Conservation (phyloP, 2,329 filamentous ascomycete genomes). For the Botrytis byssoidea region DNA sequence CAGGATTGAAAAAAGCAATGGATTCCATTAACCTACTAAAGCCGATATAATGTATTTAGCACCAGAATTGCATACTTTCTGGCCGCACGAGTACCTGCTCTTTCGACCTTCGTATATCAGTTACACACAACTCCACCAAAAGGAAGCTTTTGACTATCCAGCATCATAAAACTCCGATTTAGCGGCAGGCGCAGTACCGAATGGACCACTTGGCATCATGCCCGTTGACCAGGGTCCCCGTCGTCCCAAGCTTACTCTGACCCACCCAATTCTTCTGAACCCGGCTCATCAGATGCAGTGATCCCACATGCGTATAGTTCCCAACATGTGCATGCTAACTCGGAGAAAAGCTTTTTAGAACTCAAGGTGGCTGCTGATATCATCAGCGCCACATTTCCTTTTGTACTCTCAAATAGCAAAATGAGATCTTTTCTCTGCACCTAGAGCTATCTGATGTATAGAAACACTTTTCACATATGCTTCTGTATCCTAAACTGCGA, state of each 20-base stretch:
- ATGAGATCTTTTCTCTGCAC: neutral
- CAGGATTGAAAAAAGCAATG: too few relatives aligned
- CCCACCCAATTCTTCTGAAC: neutral
- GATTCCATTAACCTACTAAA: too few relatives aligned
- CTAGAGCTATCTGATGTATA: neutral
- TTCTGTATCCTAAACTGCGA: conserved; percentile 18
- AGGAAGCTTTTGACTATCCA: too few relatives aligned
- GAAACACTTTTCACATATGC: neutral
- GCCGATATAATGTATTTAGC: too few relatives aligned
- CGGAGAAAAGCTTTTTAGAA: too few relatives aligned
- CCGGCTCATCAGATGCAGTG: neutral
- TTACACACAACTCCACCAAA: too few relatives aligned
- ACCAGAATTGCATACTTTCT: too few relatives aligned
- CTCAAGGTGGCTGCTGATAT: neutral
- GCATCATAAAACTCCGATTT: too few relatives aligned
- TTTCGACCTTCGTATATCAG: too few relatives aligned
- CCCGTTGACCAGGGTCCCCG: neutral
- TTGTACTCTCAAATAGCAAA: neutral
- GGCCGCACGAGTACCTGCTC: too few relatives aligned
- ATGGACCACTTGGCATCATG: too few relatives aligned
- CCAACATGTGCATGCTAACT: neutral
- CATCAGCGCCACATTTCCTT: neutral
- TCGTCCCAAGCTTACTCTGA: neutral
- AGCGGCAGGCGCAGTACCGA: too few relatives aligned
- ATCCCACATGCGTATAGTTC: neutral